These are phyloP conservation scores for Candida pseudofarinosa DNA, from an alignment of 805 yeast species.

Conservation along the genomic window DNA sequence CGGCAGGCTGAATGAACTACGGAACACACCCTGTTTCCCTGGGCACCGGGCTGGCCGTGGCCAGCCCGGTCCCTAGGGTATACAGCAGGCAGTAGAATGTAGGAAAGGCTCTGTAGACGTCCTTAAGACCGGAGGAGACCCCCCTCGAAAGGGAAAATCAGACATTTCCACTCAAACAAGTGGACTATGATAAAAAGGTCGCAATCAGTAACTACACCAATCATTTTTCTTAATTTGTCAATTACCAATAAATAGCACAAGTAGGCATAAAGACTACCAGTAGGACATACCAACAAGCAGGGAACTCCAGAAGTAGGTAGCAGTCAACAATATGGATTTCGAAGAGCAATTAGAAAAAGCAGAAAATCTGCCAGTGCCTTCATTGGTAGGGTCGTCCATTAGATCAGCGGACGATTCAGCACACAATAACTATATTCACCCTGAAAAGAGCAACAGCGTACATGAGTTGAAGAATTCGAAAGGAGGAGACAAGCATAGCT, in stretches of 20 bases:
- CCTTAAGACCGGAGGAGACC: not conserved
- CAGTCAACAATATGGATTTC: conserved; percentile 37
- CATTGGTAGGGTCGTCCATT: conserved; percentile 51
- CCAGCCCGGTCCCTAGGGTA: too few species aligned
- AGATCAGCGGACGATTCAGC: conserved; percentile 45
- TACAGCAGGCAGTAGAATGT: too few species aligned
- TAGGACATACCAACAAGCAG: too few species aligned
- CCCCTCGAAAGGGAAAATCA: too few species aligned
- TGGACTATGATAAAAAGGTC: not conserved
- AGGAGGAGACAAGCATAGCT: conserved; percentile 10
- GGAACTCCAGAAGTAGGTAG: not conserved
- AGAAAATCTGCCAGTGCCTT: conserved; percentile 44
- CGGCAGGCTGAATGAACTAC: too few species aligned
- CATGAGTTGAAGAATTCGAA: conserved; percentile 9
- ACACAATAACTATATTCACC: conserved; percentile 42
- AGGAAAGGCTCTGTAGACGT: not conserved
- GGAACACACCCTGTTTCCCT: too few species aligned
- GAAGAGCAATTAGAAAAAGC: conserved; percentile 52
- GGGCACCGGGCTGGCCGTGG: too few species aligned
- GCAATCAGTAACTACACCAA: conserved; percentile 1
- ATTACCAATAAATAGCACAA: not conserved
- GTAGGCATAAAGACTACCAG: too few species aligned
- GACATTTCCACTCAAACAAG: too few species aligned
- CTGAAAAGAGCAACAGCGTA: conserved; percentile 36
- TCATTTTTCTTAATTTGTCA: not conserved